Evolutionary conservation across 2,329 filamentous ascomycete genomes (phyloP), one percentile per base, ranked within the genome.

Genomic region (Fusarium sp.): DNA sequence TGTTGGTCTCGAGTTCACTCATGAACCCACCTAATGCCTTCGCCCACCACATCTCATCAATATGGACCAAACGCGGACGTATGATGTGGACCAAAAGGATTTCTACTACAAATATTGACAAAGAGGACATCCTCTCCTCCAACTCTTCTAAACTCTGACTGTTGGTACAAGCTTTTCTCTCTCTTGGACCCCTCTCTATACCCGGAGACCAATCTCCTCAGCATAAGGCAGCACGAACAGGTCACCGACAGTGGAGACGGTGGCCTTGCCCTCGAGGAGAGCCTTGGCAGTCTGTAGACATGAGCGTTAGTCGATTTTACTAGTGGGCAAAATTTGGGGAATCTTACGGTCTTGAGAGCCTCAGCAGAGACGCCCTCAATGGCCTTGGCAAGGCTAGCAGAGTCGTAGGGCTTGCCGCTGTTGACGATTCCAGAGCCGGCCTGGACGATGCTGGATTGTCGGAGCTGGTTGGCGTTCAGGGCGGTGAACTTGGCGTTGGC

Each of bases 401-500:
- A 90, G 85, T 98, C 92, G 85, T 95, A 94, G 68, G 94, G 87
- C 88, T 95, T 93, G 84, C 92, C 92, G 76, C 91, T 92, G 81
- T 94, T 92, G 78, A 98, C 88, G 70, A 98, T 90, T 75, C 94
- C 93, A 79, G 94, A 91, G 72, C 96, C 96, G 74, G 95, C 95
- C 72, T 94, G 89, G 80, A 97, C 91, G 69, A 98, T 87, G 77
- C 94, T 94, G 66, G 92, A 89, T 77, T 92, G 89, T 73, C 93
- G 90, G 79, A 92, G 91, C 85, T 98, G 93, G 76, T 92, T 93
- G 74, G 91, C 89, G 80, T 97, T 94, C 63, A 98, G 88, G 75
- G 94, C 92, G 82, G 93, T 92, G 86, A 98, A 99, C 86, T 98
- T 98, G 80, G 96, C 96, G 80, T 93, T 92, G 69, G 96, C 94